Base-by-base conservation (phyloP, 345 rosid genomes). In the Syzygium aromaticum region DNA sequence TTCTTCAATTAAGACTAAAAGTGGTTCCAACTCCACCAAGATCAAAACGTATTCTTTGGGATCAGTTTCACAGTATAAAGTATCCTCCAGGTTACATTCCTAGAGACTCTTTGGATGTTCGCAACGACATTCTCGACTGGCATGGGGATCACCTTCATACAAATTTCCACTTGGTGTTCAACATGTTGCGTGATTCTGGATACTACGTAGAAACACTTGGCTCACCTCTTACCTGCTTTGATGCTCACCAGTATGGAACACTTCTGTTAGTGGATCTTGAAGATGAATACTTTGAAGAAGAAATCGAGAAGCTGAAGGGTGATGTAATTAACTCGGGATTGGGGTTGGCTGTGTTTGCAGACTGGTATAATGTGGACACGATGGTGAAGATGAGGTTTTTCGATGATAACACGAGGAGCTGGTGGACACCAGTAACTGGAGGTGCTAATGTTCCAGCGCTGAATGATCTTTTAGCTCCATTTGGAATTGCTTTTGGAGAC, bases 1-100 rank as follows among this genome's bases (percentile, higher is more conserved):
- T 91, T 85, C 97, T 97, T 91, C 98, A 93, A 86, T 86, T 97
- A 92, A 97, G 94, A 93, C 86, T 95, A 84, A 95, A 94, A 89
- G 99, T 97, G 85, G 90, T 95, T 86, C 99, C 99, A 86, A 95
- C 98, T 57, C 99, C 99, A 77, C 94, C 96, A 84, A 95, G 99
- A 89, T 93, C 95, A 46, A 96, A 94, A 91, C 94, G 99, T 52
- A 91, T 97, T 85, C 91, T 97, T 87, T 97, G 99, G 99, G 99
- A 97, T 92, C 99, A 97, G 86, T 97, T 95, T 90, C 99, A 97
- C 87, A 97, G 94, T 92, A 96, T 96, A 80, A 97, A 96, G 86
- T 97, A 97, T 89, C 99, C 99, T 92, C 99, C 99, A 46, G 99
- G 99, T 83, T 97, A 97, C 91, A 97, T 97, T 88, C 99, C 99